Conservation (phyloP, 495 filamentous ascomycete species). For the Aspergillus diversus region DNA sequence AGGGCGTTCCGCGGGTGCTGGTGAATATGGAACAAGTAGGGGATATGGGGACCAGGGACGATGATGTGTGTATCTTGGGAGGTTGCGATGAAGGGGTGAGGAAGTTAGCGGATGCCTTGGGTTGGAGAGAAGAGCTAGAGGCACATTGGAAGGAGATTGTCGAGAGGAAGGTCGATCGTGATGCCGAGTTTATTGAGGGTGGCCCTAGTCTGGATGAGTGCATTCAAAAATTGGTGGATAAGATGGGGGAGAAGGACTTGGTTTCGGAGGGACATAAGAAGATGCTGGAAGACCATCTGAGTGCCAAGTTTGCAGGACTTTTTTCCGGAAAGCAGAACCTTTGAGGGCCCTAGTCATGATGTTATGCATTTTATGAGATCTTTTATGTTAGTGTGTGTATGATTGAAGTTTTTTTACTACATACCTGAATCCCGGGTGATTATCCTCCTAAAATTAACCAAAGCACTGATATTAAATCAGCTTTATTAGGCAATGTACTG, state of each 20-base stretch:
- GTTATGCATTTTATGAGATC: too few relatives aligned
- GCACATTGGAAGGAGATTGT: slow-evolving; percentile 55
- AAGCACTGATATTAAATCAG: too few relatives aligned
- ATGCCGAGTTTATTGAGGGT: slow-evolving; percentile 14
- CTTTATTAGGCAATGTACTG: too few relatives aligned
- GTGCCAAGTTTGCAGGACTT: slow-evolving; percentile 17
- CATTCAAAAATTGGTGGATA: slow-evolving; percentile 46
- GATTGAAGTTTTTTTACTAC: too few relatives aligned
- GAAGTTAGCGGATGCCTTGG: slow-evolving; percentile 71
- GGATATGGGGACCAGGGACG: slow-evolving; percentile 63
- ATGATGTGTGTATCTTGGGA: slow-evolving; percentile 69
- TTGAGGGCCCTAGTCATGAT: too few relatives aligned
- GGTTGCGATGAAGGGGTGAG: slow-evolving; percentile 78
- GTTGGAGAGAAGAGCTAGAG: slow-evolving; percentile 83
- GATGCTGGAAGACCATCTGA: slow-evolving; percentile 22
- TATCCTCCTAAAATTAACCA: too few relatives aligned
- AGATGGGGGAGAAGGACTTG: slow-evolving; percentile 23
- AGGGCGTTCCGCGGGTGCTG: slow-evolving; percentile 68
- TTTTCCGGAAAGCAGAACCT: neutral
- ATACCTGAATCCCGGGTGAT: too few relatives aligned
- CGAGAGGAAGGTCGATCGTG: slow-evolving; percentile 23
- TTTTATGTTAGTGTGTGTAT: too few relatives aligned
- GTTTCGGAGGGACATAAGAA: slow-evolving; percentile 31
- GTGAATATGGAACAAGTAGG: slow-evolving; percentile 82
- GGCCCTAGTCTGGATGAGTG: slow-evolving; percentile 37